Percentiles rank a stretch among this genome's conserved stretches.
Conservation (phyloP, 805 yeast species). For the Myxozyma lipomycoides region DNA sequence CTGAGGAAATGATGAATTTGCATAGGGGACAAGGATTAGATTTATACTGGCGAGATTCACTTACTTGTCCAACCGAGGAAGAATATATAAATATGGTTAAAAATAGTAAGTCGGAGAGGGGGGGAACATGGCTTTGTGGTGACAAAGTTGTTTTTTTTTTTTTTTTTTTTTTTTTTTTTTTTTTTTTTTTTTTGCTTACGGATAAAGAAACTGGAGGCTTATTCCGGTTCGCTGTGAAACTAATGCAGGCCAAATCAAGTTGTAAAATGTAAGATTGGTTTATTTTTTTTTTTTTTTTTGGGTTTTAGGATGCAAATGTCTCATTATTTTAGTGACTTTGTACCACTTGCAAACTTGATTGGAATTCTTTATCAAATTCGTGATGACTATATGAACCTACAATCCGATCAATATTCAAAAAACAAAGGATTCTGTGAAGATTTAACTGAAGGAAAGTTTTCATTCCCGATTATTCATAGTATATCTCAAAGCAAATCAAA, state of each 20-base stretch:
- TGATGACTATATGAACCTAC: conserved; percentile 76
- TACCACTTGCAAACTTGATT: conserved; percentile 65
- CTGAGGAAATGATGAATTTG: conserved; percentile 69
- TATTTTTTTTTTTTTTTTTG: neutral
- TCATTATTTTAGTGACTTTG: conserved; percentile 37
- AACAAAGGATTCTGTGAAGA: conserved; percentile 84
- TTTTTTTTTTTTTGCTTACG: neutral
- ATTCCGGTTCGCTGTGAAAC: conserved; percentile 65
- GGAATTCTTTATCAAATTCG: conserved; percentile 82
- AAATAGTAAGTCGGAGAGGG: conserved; percentile 51
- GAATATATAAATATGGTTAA: conserved; percentile 77
- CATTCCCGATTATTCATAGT: conserved; percentile 78
- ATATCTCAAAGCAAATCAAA: conserved; percentile 41
- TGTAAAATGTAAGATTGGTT: conserved; percentile 19
- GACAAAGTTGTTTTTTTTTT: no score
- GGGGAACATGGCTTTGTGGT: no score
- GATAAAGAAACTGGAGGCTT: conserved; percentile 70
- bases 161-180: neutral
- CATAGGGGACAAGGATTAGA: conserved; percentile 92
- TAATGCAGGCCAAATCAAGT: conserved; percentile 47
- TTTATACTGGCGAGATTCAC: conserved; percentile 77
- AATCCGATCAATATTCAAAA: conserved; percentile 44
- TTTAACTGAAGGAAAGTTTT: conserved; percentile 81
- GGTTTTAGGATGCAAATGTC: neutral
- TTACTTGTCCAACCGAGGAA: conserved; percentile 52